These are phyloP conservation scores for Aspergillus terreus DNA, from an alignment of 2,329 filamentous ascomycete genomes.

Conservation along the genomic window DNA sequence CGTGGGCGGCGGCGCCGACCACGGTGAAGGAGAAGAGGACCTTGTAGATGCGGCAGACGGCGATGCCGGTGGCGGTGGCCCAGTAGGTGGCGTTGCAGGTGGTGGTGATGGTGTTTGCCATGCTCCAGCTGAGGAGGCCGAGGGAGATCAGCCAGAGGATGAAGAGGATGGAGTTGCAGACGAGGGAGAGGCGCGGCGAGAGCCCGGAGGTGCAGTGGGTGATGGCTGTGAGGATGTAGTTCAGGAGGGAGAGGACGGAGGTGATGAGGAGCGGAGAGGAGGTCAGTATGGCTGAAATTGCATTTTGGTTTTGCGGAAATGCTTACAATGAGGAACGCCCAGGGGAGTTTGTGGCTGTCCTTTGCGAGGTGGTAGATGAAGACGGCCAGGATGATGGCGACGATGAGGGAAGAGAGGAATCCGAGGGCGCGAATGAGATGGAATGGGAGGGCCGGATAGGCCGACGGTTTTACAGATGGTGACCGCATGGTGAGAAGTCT, in stretches of 20 bases:
- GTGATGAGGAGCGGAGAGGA: conserved; percentile 47
- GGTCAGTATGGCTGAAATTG: neutral
- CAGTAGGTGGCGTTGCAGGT: conserved; percentile 50
- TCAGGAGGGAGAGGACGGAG: conserved; percentile 50
- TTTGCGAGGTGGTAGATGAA: conserved; percentile 54
- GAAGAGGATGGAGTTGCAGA: conserved; percentile 47
- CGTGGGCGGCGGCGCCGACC: conserved; percentile 44
- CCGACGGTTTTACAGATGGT: conserved; percentile 34
- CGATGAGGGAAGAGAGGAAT: conserved; percentile 53
- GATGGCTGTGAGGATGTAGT: conserved; percentile 46
- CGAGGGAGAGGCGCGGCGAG: conserved; percentile 49
- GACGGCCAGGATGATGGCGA: conserved; percentile 52
- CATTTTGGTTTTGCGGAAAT: conserved; percentile 3
- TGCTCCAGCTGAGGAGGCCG: conserved; percentile 52
- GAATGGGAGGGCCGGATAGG: conserved; percentile 38
- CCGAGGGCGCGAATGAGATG: conserved; percentile 34
- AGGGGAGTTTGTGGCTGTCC: conserved; percentile 52
- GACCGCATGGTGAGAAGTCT: conserved; percentile 23
- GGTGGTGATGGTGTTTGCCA: conserved; percentile 50
- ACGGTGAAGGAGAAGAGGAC: conserved; percentile 56
- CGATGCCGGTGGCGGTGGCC: conserved; percentile 53
- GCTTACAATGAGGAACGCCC: conserved; percentile 58
- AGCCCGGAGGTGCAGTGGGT: conserved; percentile 52
- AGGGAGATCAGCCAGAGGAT: conserved; percentile 53
- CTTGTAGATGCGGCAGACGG: conserved; percentile 58